phyloP scores from a whole-genome alignment of 2,329 filamentous ascomycete species.

The Cadophora sp. region DNA sequence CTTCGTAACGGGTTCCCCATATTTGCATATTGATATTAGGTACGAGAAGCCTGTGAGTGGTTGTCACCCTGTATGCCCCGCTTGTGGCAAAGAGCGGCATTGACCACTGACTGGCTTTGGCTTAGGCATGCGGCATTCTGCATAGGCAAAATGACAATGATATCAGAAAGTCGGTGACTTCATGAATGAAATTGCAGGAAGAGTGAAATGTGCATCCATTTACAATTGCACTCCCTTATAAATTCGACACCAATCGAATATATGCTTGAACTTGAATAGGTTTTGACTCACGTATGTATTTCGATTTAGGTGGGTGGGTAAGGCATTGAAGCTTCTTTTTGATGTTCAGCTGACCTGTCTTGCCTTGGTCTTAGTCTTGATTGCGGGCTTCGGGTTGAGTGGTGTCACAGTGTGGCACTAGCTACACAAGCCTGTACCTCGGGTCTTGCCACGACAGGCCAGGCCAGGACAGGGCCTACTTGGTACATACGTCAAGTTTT shows the following conservation, averaged over 20 bases:
- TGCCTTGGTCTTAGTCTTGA: background rate
- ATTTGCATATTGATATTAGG: slow-evolving; percentile 9
- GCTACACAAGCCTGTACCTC: background rate
- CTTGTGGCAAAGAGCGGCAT: slow-evolving; percentile 7
- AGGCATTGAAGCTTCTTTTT: background rate
- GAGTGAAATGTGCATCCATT: too few species aligned
- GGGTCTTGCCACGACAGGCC: background rate
- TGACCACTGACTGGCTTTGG: background rate
- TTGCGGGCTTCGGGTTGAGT: background rate
- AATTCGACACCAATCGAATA: too few species aligned
- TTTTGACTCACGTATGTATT: too few species aligned
- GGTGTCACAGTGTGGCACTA: background rate
- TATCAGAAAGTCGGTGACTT: background rate
- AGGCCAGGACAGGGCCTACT: background rate
- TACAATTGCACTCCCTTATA: too few species aligned
- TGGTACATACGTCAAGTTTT: background rate
- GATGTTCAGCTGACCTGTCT: background rate
- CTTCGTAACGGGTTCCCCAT: background rate
- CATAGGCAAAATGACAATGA: background rate
- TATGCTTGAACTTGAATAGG: too few species aligned
- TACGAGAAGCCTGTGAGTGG: slow-evolving; percentile 2
- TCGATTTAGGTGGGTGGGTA: too few species aligned
- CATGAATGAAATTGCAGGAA: background rate
- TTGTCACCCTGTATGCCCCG: background rate
- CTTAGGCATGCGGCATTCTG: background rate